phyloP scores from a whole-genome alignment of 176 grass and related monocot genomes.

The Juncus inflexus region DNA sequence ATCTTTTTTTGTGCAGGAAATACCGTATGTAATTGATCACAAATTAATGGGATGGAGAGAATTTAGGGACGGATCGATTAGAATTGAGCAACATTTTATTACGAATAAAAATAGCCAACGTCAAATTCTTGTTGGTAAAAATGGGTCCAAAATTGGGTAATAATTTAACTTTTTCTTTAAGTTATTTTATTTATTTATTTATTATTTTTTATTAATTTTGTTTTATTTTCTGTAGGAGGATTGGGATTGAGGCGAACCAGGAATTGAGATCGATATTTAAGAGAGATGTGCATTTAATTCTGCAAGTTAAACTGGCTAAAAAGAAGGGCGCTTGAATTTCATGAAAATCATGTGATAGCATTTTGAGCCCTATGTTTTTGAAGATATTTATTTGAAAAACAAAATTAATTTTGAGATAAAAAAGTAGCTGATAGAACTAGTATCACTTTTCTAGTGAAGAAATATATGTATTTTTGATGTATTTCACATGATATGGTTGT shows the following conservation, averaged over 20 bases:
- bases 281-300: constrained; percentile 90
- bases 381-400: neutral
- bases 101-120: constrained; percentile 83
- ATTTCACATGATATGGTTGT: too few species aligned
- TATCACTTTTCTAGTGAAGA: too few species aligned
- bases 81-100: constrained; percentile 93
- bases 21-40: constrained; percentile 94
- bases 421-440: too few species aligned
- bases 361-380: too few species aligned
- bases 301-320: constrained; percentile 85
- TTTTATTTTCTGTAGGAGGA: constrained; percentile 63
- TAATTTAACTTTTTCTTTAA: constrained; percentile 15
- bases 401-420: too few species aligned
- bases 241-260: constrained; percentile 93
- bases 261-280: constrained; percentile 94
- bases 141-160: constrained; percentile 97
- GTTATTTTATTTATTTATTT: constrained; percentile 7
- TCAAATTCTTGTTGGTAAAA: constrained; percentile 98
- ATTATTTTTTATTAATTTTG: neutral
- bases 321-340: constrained; percentile 52
- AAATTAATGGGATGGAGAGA: constrained; percentile 92
- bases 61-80: constrained; percentile 91
- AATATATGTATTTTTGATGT: too few species aligned
- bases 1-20: constrained; percentile 64
- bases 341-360: too few species aligned